Base-by-base conservation (phyloP, 2,329 filamentous ascomycete genomes). In the Fusarium sp. region DNA sequence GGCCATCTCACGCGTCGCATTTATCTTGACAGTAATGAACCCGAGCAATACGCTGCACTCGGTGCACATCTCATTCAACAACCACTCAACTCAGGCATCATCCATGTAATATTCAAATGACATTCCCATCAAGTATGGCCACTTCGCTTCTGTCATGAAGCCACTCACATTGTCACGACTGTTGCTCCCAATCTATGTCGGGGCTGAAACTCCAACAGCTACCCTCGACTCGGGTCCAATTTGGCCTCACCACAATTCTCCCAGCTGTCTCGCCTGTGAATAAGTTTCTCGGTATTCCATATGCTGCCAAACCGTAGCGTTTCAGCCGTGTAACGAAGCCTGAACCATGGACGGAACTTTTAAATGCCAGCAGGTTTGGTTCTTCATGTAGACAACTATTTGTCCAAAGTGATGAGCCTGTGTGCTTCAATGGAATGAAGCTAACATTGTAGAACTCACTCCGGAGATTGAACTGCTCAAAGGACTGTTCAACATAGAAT, bases 201-300 rank as follows among this genome's bases (percentile, higher is more conserved):
- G 41, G 22, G 62, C 57, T 45, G 39, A 34, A 34, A 24, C 14
- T 9, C 72, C 75, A 9, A 74, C 66, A 5, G 73, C 52, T 28
- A 63, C 57, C 15, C 62, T 78, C 7, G 62, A 74, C 24, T 72
- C 73, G 2, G 75, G 77, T 1, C 68, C 56, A 10, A 44, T 78
- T 74, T 24, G 76, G 75, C 2, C 38, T 61, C 24, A 28, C 63
- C 8, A 74, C 71, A 4, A 56, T 28, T 32, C 68, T 79, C 3
- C 77, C 76, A 4, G 47, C 59, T 14, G 69, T 67, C 60, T 62
- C 62, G 0, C 70, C 70, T 2, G 71, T 78, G 5, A 72, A 75
- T 39, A 75, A 74, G 55, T 78, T 75, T 32, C 57, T 79, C 1
- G 74, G 73, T 8, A 73, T 79, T 28, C 76, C 75, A 0, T 78